Base-by-base conservation (phyloP, 2,329 filamentous ascomycete genomes). In the Pseudocercospora macadamiae region DNA sequence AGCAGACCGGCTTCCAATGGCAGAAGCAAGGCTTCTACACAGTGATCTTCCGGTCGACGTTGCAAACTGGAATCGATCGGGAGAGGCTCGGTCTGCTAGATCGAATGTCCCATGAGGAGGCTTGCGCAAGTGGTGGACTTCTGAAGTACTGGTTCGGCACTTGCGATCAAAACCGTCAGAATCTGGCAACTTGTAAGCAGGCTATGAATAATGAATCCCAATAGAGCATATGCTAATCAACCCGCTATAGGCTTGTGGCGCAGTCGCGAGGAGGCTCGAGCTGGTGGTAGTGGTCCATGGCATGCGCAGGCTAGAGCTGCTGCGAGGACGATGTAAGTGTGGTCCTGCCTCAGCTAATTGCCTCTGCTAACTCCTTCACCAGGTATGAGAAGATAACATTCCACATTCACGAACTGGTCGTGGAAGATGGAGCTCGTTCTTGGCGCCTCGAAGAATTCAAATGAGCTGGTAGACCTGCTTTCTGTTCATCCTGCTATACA, bases 101-200 rank as follows among this genome's bases (percentile, higher is more conserved):
- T 75, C 87, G 88, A 70, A 86, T 86, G 59, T 89, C 89, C 5
- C 92, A 96, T 73, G 81, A 84, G 21, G 92, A 96, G 73, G 93
- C 93, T 10, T 88, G 87, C 16, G 82, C 82, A 36, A 90, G 86
- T 68, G 92, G 92, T 4, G 91, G 91, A 0, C 83, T 97, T 70
- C 76, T 96, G 70, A 96, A 96, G 74, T 96, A 97, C 75, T 96
- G 93, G 91, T 96, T 96, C 74, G 91, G 91, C 2, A 80, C 78
- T 30, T 87, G 89, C 18, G 86, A 96, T 76, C 77, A 74, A 42
- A 80, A 89, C 52, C 82, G 88, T 62, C 81, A 85, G 70, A 96
- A 96, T 76, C 75, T 97, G 68, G 93, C 93, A 42, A 96, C 92
- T 49, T 80, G 79, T 79, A 51, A 63, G 73, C 67, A 16, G n/a